Percentiles rank a stretch among this genome's conserved stretches.
Conservation (phyloP, 176 grass and related monocot species). For the Elymus sibiricus region DNA sequence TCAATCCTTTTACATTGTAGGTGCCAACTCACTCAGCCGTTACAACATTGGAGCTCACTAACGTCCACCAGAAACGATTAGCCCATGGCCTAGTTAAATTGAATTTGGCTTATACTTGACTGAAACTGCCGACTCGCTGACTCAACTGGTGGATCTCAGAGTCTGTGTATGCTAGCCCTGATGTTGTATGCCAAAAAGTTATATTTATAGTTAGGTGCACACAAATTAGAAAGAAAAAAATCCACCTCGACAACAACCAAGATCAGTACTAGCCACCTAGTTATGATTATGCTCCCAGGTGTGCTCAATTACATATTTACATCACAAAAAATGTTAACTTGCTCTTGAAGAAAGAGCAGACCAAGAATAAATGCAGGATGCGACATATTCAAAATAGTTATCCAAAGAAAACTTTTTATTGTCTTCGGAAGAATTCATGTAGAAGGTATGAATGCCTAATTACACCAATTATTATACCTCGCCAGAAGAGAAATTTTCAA, state of each 20-base stretch:
- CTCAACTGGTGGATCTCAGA: neutral
- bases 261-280: neutral
- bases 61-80: neutral
- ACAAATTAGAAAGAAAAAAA: neutral
- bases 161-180: neutral
- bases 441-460: constrained; percentile 23
- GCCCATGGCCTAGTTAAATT: neutral
- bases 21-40: neutral
- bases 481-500: constrained; percentile 78
- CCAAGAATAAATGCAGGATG: neutral
- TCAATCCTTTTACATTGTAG: neutral
- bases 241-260: neutral
- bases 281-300: neutral
- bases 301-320: neutral
- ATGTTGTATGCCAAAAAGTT: neutral
- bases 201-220: neutral
- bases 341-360: neutral
- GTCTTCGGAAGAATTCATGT: neutral
- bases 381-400: constrained; percentile 1
- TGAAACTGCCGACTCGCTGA: neutral
- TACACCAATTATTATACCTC: constrained; percentile 58
- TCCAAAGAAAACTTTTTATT: constrained; percentile 1
- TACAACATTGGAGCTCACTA: neutral
- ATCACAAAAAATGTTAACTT: neutral
- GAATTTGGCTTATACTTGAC: neutral